phyloP scores from a whole-genome alignment of 2,329 filamentous ascomycete species.

The Lojkania enalia region DNA sequence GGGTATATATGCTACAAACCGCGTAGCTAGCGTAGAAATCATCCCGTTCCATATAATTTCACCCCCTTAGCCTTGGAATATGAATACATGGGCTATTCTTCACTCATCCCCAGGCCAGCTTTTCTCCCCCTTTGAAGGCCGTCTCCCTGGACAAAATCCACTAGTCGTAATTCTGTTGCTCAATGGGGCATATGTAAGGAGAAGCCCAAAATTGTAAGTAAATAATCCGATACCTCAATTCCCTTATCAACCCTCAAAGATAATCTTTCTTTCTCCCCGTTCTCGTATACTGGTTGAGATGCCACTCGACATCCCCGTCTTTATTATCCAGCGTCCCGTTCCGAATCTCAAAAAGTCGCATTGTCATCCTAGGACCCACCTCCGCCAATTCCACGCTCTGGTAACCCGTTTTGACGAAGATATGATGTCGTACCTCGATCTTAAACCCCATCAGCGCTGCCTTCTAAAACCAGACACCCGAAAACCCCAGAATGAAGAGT shows the following conservation, averaged over 20 bases:
- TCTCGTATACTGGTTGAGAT: constrained; percentile 90
- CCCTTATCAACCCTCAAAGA: constrained; percentile 67
- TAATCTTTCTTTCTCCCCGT: constrained; percentile 96
- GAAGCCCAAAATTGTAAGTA: constrained; percentile 1
- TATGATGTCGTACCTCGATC: constrained; percentile 92
- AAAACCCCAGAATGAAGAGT: too few species aligned
- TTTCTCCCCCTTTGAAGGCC: too few species aligned
- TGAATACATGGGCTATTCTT: too few species aligned
- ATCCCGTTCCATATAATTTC: too few species aligned
- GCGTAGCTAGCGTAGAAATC: too few species aligned
- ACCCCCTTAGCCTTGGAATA: too few species aligned
- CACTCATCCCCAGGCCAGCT: too few species aligned
- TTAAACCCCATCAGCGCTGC: too few species aligned
- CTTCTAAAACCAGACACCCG: too few species aligned
- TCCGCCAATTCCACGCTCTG: constrained; percentile 66
- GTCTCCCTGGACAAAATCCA: too few species aligned
- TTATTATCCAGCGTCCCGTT: constrained; percentile 91
- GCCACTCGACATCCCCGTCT: constrained; percentile 95
- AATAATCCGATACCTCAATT: constrained; percentile 1
- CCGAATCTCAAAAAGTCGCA: constrained; percentile 91
- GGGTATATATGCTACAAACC: too few species aligned
- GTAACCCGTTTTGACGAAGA: constrained; percentile 91
- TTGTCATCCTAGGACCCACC: constrained; percentile 84
- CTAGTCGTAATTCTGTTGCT: too few species aligned
- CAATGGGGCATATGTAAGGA: background rate